phyloP scores from a whole-genome alignment of 345 rosid genomes.

The Eucalyptus sp. region DNA sequence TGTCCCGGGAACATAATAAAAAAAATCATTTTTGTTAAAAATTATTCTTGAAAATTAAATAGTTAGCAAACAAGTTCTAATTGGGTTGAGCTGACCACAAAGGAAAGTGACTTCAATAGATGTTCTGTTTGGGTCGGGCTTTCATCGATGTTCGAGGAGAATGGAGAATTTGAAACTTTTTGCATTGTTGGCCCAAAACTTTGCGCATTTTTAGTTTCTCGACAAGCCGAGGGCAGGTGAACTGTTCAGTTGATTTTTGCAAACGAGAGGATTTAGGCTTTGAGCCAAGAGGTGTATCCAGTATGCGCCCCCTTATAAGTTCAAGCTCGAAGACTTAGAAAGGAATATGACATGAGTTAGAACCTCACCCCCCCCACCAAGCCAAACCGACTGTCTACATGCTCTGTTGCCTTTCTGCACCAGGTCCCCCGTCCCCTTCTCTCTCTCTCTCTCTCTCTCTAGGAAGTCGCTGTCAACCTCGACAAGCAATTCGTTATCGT shows the following conservation, averaged over 20 bases:
- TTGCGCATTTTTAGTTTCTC: not conserved
- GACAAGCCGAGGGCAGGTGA: not conserved
- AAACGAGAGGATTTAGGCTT: not conserved
- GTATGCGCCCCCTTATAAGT: not conserved
- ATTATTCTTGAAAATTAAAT: rapidly evolving
- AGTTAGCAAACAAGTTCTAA: not conserved
- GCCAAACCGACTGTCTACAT: not conserved
- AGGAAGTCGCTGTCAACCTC: too few species aligned
- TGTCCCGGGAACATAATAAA: rapidly evolving
- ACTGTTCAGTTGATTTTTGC: not conserved
- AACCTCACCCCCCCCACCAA: not conserved
- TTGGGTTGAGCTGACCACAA: not conserved
- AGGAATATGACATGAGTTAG: not conserved
- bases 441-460: too few species aligned
- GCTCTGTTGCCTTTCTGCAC: not conserved
- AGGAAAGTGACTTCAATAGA: not conserved
- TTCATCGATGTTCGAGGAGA: not conserved
- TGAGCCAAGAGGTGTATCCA: not conserved
- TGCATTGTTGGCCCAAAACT: not conserved
- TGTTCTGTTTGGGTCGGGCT: not conserved
- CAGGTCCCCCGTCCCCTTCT: too few species aligned
- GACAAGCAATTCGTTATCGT: too few species aligned
- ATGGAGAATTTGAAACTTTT: not conserved
- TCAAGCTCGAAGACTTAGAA: not conserved
- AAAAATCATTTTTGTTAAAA: too few species aligned